Evolutionary conservation across 176 grass and related monocot genomes (phyloP), one percentile per base, ranked within the genome.

Genomic region (Phragmites australis): DNA sequence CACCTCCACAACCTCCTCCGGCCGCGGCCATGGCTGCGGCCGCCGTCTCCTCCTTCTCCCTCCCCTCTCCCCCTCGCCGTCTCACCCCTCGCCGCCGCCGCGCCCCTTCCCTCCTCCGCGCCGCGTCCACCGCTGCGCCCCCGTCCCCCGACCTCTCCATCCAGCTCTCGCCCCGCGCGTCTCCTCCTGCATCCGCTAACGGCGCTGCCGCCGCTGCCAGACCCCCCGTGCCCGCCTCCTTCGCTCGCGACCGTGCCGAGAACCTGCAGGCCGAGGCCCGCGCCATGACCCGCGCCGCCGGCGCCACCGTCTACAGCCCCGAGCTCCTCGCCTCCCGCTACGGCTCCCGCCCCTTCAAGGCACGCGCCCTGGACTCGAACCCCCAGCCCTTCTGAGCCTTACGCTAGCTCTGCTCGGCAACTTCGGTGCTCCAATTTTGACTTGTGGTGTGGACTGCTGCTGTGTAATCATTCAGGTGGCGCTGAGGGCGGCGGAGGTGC

Each of bases 191-290:
- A 1, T 40, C 77, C 11, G n/a, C 29, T 46, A 78, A 65, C 30
- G 76, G 60, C 44, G 11, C 75, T 18, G 45, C 48, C 1, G 13
- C 70, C 18, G 29, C 46, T 1, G 26, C 29, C 4, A 46, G 70
- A 0, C 63, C 72, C 4, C 79, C 85, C 55, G 53, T 78, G 25
- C 58, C 83, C 4, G 17, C 82, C 3, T 61, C 76, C 51, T 70
- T 81, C 13, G 56, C 84, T n/a, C 81, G 83, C 13, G 81, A 84
- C 61, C 95, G 92, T 45, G 86, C 92, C 6, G 78, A 84, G 83
- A 92, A 94, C 57, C 84, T 98, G 79, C 92, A 98, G 69, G 90
- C 92, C 14, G 92, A 98, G 88, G 81, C 88, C 23, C 90, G 92
- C 18, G 95, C 95, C 77, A 85, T 97, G 92, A 53, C 83, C 4